Evolutionary conservation across 1,284 basidiomycete species (phyloP).

Genomic region (Ceratobasidium sp.): DNA sequence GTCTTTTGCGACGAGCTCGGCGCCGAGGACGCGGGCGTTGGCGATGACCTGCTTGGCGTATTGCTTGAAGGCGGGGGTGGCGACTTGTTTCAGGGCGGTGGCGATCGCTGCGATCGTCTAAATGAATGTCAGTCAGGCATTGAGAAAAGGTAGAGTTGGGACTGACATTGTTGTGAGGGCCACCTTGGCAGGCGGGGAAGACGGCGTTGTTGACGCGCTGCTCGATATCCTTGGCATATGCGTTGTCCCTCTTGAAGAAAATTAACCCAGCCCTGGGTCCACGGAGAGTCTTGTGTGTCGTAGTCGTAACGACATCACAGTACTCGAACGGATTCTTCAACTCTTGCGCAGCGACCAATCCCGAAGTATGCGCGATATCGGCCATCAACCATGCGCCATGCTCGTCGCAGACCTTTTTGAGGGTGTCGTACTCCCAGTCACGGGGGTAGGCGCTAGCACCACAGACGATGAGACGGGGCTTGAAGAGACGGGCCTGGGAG

Average conservation of each 20-base stretch:
- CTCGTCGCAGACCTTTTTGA: slow-evolving; percentile 85
- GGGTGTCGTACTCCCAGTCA: slow-evolving; percentile 93
- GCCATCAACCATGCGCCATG: slow-evolving; percentile 94
- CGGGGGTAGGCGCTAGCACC: slow-evolving; percentile 99
- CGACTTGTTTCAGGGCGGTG: slow-evolving; percentile 93
- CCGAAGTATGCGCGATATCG: slow-evolving; percentile 98
- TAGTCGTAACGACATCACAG: slow-evolving; percentile 98
- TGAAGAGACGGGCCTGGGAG: slow-evolving; percentile 94
- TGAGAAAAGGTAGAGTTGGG: slow-evolving; percentile 11
- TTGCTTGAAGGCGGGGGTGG: slow-evolving; percentile 88
- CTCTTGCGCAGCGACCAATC: slow-evolving; percentile 93
- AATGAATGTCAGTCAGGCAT: neutral
- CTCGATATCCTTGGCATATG: slow-evolving; percentile 82
- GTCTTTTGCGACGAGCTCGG: slow-evolving; percentile 75
- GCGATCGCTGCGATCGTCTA: slow-evolving; percentile 96
- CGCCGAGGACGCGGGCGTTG: slow-evolving; percentile 83
- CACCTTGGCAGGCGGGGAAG: slow-evolving; percentile 99
- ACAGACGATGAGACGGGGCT: slow-evolving; percentile 95
- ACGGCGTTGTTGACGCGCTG: slow-evolving; percentile 97
- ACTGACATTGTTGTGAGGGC: slow-evolving; percentile 96
- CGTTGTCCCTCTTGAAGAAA: slow-evolving; percentile 97
- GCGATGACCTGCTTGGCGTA: slow-evolving; percentile 96
- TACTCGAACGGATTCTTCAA: slow-evolving; percentile 94
- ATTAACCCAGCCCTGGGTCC: slow-evolving; percentile 98
- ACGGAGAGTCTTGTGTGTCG: slow-evolving; percentile 99